Conservation (phyloP, 2,329 filamentous ascomycete genomes). For the Aspergillus ibericus region DNA sequence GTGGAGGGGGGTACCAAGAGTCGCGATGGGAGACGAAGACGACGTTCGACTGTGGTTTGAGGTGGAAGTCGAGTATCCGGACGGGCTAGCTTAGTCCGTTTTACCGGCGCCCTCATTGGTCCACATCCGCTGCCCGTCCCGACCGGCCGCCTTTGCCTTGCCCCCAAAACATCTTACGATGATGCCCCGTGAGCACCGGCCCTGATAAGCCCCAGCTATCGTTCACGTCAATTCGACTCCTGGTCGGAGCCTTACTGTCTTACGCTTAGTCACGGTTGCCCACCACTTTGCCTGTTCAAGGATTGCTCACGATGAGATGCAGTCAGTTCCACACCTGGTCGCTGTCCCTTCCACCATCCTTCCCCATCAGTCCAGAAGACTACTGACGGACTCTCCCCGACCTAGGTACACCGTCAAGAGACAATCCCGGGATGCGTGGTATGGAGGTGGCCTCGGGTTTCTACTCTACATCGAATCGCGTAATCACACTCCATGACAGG, state of each 20-base stretch:
- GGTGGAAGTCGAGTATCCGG: constrained; percentile 42
- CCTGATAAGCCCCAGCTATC: neutral
- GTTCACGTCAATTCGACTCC: neutral
- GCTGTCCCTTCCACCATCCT: neutral
- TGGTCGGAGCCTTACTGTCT: neutral
- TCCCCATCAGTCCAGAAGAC: neutral
- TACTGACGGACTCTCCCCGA: neutral
- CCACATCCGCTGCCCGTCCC: constrained; percentile 20
- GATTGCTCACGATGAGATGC: no score
- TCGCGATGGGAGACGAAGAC: constrained; percentile 34
- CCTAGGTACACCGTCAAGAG: neutral
- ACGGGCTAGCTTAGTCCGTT: constrained; percentile 35
- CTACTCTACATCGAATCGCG: constrained; percentile 24
- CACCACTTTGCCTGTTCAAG: neutral
- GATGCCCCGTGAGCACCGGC: neutral
- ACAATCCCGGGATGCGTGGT: constrained; percentile 1
- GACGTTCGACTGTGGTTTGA: constrained; percentile 39
- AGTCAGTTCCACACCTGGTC: neutral
- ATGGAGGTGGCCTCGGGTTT: constrained; percentile 17
- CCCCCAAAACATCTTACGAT: constrained; percentile 23
- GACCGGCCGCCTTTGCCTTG: constrained; percentile 8
- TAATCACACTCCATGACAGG: constrained; percentile 17
- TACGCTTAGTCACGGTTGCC: neutral
- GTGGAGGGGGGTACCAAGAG: constrained; percentile 31
- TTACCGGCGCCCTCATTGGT: constrained; percentile 38